Conservation (phyloP, 2,329 filamentous ascomycete genomes). For the Calonectria multiphialidica region DNA sequence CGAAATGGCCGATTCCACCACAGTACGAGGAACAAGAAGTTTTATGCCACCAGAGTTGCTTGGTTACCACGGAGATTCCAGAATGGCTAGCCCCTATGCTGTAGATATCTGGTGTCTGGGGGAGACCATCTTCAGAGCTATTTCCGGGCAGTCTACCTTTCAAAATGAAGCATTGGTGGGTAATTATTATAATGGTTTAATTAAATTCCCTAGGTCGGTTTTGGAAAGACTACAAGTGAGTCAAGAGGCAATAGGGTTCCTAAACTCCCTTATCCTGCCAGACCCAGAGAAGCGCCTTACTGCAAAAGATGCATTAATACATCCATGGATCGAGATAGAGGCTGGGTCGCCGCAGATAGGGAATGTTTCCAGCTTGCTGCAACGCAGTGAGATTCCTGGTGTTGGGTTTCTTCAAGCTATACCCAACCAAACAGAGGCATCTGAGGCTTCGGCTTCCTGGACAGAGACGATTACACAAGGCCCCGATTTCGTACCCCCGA, state of each 20-base stretch:
- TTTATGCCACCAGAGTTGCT: conserved; percentile 8
- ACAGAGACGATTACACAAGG: neutral
- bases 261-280: neutral
- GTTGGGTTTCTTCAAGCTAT: neutral
- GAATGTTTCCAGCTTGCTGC: neutral
- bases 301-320: neutral
- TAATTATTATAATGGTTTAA: neutral
- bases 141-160: neutral
- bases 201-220: neutral
- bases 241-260: neutral
- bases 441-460: neutral
- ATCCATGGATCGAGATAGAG: neutral
- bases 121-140: neutral
- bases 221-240: neutral
- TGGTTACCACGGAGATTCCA: neutral
- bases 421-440: neutral
- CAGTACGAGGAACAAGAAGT: neutral
- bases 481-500: neutral
- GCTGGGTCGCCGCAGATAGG: neutral
- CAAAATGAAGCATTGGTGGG: neutral
- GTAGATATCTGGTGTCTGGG: conserved; percentile 14
- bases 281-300: neutral
- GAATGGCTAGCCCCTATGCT: neutral
- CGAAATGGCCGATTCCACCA: neutral
- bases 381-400: too few species aligned